A percentile compares a stretch with the other conserved stretches of the same genome.
Conservation (phyloP, 2,329 filamentous ascomycete species). For the Dothideomycetes sp. region DNA sequence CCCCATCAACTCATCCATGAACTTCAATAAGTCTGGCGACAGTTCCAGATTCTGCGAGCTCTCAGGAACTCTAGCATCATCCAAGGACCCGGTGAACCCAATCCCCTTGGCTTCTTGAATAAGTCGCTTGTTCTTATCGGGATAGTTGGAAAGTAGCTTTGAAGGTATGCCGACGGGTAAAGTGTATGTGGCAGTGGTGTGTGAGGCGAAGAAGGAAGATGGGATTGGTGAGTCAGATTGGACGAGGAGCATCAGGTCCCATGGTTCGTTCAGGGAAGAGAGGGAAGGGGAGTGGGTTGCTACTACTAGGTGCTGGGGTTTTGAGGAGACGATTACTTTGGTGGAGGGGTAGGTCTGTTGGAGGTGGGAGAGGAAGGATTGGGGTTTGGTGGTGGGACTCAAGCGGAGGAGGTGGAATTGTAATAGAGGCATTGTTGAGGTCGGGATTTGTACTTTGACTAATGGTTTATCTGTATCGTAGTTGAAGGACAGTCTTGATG, state of each 20-base stretch:
- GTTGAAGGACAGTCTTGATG: too few species aligned
- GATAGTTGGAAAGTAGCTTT: conserved; percentile 31
- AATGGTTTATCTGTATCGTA: too few species aligned
- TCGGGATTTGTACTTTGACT: too few species aligned
- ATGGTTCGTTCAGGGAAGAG: conserved; percentile 35
- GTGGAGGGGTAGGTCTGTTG: conserved; percentile 20
- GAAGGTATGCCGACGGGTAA: conserved; percentile 37
- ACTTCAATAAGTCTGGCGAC: conserved; percentile 40
- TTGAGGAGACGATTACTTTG: conserved; percentile 35
- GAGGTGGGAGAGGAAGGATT: conserved; percentile 35
- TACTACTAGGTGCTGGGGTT: conserved; percentile 42
- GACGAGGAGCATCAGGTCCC: conserved; percentile 42
- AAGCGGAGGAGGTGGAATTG: conserved; percentile 40
- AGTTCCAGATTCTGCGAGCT: conserved; percentile 47
- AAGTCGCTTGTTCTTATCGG: conserved; percentile 28
- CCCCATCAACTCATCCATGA: conserved; percentile 36
- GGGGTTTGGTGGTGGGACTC: conserved; percentile 22
- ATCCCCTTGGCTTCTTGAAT: conserved; percentile 30
- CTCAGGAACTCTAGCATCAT: conserved; percentile 24
- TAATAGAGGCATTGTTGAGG: conserved; percentile 42
- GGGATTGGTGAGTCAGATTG: conserved; percentile 19
- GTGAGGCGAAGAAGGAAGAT: conserved; percentile 17
- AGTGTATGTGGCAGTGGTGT: conserved; percentile 24
- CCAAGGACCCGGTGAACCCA: conserved; percentile 26
- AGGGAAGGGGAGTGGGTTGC: conserved; percentile 35